Evolutionary conservation across 1,284 basidiomycete species (phyloP).

Genomic region (Leucoagaricus sp.): DNA sequence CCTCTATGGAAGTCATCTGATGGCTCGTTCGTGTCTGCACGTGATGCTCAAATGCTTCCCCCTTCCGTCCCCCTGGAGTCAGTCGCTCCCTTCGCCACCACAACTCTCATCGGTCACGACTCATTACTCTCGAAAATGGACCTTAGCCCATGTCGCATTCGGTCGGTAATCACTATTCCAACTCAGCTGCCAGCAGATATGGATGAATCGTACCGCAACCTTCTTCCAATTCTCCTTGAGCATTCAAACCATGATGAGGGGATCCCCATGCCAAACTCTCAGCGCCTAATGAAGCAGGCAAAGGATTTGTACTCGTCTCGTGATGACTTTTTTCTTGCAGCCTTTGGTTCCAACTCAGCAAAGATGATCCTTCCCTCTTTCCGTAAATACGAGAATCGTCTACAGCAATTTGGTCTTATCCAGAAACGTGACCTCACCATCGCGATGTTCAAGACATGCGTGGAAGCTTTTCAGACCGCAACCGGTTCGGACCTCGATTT

Average conservation of each 20-base stretch:
- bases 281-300: slow-evolving; percentile 22
- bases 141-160: not conserved
- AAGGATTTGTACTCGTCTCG: slow-evolving; percentile 31
- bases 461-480: slow-evolving; percentile 25
- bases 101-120: not conserved
- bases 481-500: slow-evolving; percentile 15
- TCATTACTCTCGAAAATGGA: not conserved
- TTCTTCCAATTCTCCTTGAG: not conserved
- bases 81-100: not conserved
- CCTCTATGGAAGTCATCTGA: slow-evolving; percentile 1
- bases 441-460: slow-evolving; percentile 34
- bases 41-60: slow-evolving; percentile 3
- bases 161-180: not conserved
- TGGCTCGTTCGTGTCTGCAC: not conserved
- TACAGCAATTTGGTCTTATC: slow-evolving; percentile 31
- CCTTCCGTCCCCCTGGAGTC: not conserved
- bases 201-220: not conserved
- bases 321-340: slow-evolving; percentile 33
- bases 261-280: slow-evolving; percentile 20
- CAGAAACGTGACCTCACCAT: slow-evolving; percentile 28
- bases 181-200: not conserved
- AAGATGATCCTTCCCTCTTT: slow-evolving; percentile 32
- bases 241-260: too few species aligned
- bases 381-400: slow-evolving; percentile 24
- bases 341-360: slow-evolving; percentile 30